These are phyloP conservation scores for Calonectria pteridis DNA, from an alignment of 2,329 filamentous ascomycete species.

Conservation along the genomic window DNA sequence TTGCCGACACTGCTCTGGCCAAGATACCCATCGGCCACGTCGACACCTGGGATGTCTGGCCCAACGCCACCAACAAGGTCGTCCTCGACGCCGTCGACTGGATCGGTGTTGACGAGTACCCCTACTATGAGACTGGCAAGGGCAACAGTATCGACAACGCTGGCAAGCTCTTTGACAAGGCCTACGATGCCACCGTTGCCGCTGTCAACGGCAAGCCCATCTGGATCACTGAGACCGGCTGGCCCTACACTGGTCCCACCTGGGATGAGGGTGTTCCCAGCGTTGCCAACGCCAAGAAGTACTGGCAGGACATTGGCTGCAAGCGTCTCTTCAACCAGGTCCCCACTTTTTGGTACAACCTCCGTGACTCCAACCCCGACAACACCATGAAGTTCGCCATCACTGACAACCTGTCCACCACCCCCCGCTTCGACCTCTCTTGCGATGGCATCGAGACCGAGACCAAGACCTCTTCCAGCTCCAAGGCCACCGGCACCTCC, in stretches of 20 bases:
- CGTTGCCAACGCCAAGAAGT: conserved; percentile 70
- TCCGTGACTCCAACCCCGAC: conserved; percentile 71
- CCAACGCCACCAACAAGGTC: conserved; percentile 68
- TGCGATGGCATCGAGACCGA: conserved; percentile 51
- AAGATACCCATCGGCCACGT: conserved; percentile 72
- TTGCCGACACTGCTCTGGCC: conserved; percentile 60
- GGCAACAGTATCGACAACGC: conserved; percentile 68
- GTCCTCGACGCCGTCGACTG: conserved; percentile 75
- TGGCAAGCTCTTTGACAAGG: conserved; percentile 65
- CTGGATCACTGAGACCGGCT: conserved; percentile 76
- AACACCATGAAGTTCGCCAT: conserved; percentile 71
- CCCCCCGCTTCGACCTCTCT: conserved; percentile 64
- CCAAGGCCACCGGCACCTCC: conserved; percentile 19
- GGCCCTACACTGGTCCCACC: conserved; percentile 68
- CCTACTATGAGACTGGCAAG: conserved; percentile 72
- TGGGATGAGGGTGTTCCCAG: conserved; percentile 68
- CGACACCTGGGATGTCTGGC: conserved; percentile 76
- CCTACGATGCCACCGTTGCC: conserved; percentile 58
- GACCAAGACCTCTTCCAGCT: conserved; percentile 33
- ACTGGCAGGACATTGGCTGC: conserved; percentile 74
- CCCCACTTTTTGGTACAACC: conserved; percentile 72
- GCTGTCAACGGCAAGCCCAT: conserved; percentile 66
- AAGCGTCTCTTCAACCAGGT: conserved; percentile 66
- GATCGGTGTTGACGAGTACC: conserved; percentile 74
- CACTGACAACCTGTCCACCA: conserved; percentile 65